phyloP scores from a whole-genome alignment of 192 early-diverging fungal genomes.

The Podila horticola region DNA sequence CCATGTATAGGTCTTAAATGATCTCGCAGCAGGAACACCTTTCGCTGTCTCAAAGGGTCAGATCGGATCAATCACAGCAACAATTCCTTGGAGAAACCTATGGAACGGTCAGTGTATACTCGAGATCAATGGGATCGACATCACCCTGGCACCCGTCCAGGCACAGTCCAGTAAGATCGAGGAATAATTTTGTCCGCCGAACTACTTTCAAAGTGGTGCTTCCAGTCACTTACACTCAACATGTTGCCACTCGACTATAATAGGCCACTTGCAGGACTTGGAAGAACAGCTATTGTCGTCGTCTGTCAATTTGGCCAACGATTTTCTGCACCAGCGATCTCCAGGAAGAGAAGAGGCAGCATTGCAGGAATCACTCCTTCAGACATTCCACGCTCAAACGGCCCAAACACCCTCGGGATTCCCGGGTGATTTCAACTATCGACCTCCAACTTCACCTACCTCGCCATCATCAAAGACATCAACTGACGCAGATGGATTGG shows the following conservation, averaged over 20 bases:
- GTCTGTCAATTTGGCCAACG: constrained; percentile 88
- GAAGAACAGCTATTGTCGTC: constrained; percentile 78
- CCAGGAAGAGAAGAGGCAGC: constrained; percentile 72
- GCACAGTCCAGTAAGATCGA: constrained; percentile 15
- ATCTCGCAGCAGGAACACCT: constrained; percentile 73
- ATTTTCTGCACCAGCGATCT: constrained; percentile 80
- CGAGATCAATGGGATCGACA: constrained; percentile 72
- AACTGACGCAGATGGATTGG: background rate
- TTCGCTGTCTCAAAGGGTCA: constrained; percentile 74
- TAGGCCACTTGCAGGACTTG: constrained; percentile 55
- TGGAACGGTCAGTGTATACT: constrained; percentile 83
- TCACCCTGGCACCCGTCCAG: constrained; percentile 61
- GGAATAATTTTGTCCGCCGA: background rate
- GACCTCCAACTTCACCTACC: constrained; percentile 11
- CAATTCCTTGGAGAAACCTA: constrained; percentile 86
- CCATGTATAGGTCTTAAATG: constrained; percentile 74
- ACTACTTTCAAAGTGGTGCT: background rate
- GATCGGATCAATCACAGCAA: constrained; percentile 74
- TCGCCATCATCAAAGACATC: constrained; percentile 5
- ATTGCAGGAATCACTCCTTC: constrained; percentile 61
- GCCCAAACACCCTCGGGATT: constrained; percentile 31
- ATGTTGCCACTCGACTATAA: background rate
- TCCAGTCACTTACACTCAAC: background rate
- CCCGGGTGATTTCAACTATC: constrained; percentile 42
- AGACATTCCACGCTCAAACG: constrained; percentile 56